Percentiles rank a stretch among this genome's conserved stretches.
Evolutionary conservation across 345 rosid species (phyloP).

Genomic region (Hypericum perforatum): DNA sequence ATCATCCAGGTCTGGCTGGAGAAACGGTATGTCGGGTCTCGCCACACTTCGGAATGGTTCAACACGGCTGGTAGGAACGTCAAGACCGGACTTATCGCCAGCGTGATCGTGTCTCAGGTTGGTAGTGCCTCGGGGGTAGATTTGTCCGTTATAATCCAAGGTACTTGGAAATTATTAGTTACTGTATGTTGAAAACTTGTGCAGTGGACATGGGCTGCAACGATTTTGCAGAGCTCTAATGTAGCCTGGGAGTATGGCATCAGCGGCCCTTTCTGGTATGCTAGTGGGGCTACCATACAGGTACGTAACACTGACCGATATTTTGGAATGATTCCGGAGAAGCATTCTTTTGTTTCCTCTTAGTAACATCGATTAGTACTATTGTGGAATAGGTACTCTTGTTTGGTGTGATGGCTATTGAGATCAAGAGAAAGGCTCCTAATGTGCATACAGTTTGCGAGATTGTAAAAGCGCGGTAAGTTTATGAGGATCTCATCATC

Average conservation of each 20-base stretch:
- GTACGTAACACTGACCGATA: conserved; percentile 9
- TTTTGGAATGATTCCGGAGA: background rate
- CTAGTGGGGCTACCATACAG: conserved; percentile 94
- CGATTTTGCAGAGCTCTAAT: conserved; percentile 93
- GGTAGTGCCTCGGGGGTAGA: too few species aligned
- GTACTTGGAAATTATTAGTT: background rate
- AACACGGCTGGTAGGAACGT: conserved; percentile 96
- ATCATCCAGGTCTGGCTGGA: conserved; percentile 70
- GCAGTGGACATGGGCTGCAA: conserved; percentile 99
- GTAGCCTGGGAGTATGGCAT: conserved; percentile 93
- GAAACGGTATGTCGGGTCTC: conserved; percentile 73
- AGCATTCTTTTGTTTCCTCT: background rate
- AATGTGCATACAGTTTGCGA: conserved; percentile 89
- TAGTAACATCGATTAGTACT: too few species aligned
- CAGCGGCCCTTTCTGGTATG: conserved; percentile 97
- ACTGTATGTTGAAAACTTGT: background rate
- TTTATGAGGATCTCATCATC: too few species aligned
- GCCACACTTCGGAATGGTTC: conserved; percentile 93
- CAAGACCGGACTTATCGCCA: conserved; percentile 89
- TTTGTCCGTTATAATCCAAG: background rate
- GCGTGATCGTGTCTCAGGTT: conserved; percentile 93
- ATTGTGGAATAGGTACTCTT: conserved; percentile 45
- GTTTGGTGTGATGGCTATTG: conserved; percentile 93
- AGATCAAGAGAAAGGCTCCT: conserved; percentile 93
- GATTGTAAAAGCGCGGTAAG: conserved; percentile 85